Evolutionary conservation across 1,284 basidiomycete species (phyloP).

Genomic region (Cryptococcus sp.): DNA sequence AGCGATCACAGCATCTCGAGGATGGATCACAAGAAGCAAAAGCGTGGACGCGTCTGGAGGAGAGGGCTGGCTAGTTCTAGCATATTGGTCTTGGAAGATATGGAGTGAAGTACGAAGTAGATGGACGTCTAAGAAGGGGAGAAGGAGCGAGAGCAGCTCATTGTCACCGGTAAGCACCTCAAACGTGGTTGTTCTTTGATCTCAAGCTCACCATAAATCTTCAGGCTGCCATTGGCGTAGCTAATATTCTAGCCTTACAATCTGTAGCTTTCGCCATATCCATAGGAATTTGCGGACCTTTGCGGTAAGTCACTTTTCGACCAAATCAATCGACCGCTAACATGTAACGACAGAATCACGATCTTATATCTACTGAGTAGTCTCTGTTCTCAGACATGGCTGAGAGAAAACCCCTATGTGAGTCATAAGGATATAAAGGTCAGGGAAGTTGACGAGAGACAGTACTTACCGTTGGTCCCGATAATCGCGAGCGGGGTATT

Average conservation of each 20-base stretch:
- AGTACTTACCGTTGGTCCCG: not conserved
- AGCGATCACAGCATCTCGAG: not conserved
- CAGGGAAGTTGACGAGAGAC: not conserved
- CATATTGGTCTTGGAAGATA: constrained; percentile 3
- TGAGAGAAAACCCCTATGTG: not conserved
- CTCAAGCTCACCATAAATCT: not conserved
- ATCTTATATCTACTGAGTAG: not conserved
- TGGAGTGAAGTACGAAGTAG: constrained; percentile 1
- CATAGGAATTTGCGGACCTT: not conserved
- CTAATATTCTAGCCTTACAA: not conserved
- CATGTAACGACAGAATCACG: not conserved
- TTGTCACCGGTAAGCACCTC: not conserved
- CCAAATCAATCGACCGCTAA: too few species aligned
- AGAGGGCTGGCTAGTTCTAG: not conserved
- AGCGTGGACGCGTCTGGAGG: not conserved
- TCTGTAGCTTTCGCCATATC: not conserved
- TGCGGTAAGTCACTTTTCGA: not conserved
- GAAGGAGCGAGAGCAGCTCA: not conserved
- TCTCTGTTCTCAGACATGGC: not conserved
- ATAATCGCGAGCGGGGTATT: not conserved
- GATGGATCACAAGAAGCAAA: not conserved
- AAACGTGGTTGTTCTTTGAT: not conserved
- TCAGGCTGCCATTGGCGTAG: not conserved
- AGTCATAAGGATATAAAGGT: not conserved
- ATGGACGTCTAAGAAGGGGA: constrained; percentile 1